Conservation (phyloP, 495 filamentous ascomycete species). For the Neurospora tetraspora region DNA sequence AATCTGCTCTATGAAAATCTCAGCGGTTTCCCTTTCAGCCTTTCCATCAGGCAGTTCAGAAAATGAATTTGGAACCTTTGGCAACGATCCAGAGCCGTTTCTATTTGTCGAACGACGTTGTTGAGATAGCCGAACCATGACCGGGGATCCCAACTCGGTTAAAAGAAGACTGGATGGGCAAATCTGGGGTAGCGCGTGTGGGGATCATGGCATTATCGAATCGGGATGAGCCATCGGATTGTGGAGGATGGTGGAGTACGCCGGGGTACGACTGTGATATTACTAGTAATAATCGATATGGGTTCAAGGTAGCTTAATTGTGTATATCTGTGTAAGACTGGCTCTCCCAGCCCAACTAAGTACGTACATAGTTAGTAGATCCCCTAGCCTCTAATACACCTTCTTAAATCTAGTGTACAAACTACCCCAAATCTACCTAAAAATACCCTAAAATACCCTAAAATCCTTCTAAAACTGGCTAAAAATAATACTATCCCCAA, state of each 20-base stretch:
- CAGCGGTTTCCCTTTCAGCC: not conserved
- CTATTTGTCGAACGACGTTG: not conserved
- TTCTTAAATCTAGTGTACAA: too few relatives aligned
- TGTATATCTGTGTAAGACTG: too few relatives aligned
- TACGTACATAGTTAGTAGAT: too few relatives aligned
- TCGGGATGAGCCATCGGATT: not conserved
- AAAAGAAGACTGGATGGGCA: not conserved
- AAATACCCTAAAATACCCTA: too few relatives aligned
- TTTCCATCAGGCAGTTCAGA: not conserved
- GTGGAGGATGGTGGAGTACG: not conserved
- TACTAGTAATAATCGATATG: too few relatives aligned
- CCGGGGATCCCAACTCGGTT: not conserved
- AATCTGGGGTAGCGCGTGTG: not conserved
- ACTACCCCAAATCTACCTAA: too few relatives aligned
- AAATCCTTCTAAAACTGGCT: too few relatives aligned
- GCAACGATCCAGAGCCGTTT: not conserved
- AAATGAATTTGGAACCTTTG: not conserved
- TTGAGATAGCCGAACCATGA: not conserved
- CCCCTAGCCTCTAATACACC: too few relatives aligned
- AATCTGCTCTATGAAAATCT: not conserved
- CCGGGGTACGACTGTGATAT: not conserved
- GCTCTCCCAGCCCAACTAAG: too few relatives aligned
- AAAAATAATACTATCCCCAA: too few relatives aligned
- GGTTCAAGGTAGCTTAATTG: too few relatives aligned
- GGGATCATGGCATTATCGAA: not conserved